Evolutionary conservation across 2,329 filamentous ascomycete species (phyloP).

Genomic region (Colletotrichum viniferum): DNA sequence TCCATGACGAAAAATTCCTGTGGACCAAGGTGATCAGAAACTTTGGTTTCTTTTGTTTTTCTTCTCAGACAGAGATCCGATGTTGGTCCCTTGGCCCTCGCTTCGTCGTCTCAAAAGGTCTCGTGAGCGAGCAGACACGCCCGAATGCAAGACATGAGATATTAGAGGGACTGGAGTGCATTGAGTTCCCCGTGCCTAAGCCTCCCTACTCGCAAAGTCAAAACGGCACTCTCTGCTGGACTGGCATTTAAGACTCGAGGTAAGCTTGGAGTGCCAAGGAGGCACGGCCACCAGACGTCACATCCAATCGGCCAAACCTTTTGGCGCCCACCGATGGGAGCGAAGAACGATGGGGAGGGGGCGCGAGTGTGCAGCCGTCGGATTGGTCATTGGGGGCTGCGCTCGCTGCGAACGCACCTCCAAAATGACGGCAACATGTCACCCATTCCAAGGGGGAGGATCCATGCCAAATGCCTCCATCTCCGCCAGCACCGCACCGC

Average conservation of each 20-base stretch:
- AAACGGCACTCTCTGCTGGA: neutral
- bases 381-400: neutral
- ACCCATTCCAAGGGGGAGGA: conserved; percentile 11
- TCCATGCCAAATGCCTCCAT: neutral
- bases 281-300: conserved; percentile 1
- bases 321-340: neutral
- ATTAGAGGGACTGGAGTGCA: neutral
- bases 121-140: neutral
- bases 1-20: conserved; percentile 1
- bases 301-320: conserved; percentile 9
- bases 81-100: neutral
- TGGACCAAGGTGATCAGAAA: neutral
- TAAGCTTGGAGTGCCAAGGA: neutral
- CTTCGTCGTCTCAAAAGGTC: conserved; percentile 12
- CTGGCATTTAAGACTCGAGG: neutral
- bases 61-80: neutral
- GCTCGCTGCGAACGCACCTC: neutral
- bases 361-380: neutral
- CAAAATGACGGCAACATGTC: conserved; percentile 1
- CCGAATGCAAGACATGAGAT: neutral
- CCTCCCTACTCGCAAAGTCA: neutral
- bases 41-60: neutral
- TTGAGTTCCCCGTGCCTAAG: neutral
- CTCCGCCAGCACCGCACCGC: neutral
- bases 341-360: neutral